These are phyloP conservation scores for Verbena officinalis DNA, from an alignment of 257 asterid genomes.

Conservation along the genomic window DNA sequence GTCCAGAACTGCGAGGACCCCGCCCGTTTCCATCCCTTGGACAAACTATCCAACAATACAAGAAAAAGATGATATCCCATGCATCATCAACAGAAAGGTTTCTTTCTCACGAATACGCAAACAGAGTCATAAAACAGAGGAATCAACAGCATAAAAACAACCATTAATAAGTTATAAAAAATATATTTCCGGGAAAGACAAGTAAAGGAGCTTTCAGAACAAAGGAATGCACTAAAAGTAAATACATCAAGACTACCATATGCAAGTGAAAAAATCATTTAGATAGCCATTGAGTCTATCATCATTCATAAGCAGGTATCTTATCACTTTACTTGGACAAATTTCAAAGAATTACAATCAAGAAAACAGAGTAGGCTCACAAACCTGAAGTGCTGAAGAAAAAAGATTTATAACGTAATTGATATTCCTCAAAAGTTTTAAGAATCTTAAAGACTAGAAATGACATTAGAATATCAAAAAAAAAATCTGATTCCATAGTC, in stretches of 20 bases:
- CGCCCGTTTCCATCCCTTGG: too few species aligned
- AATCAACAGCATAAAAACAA: background rate
- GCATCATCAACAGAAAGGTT: conserved; percentile 14
- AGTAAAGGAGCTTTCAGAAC: background rate
- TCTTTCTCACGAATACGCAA: conserved; percentile 22
- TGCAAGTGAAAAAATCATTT: conserved; percentile 8
- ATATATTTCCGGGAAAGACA: background rate
- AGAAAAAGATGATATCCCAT: background rate
- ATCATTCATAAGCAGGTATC: conserved; percentile 14
- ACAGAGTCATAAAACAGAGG: conserved; percentile 22
- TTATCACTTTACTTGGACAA: background rate
- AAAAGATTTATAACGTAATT: conserved; percentile 1
- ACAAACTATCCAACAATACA: conserved; percentile 20
- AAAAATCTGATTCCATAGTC: background rate
- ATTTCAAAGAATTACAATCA: conserved; percentile 8
- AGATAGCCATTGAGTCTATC: background rate
- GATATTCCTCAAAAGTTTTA: background rate
- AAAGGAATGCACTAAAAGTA: background rate
- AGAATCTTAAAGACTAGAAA: background rate
- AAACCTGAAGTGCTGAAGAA: background rate
- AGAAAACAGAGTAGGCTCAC: conserved; percentile 13
- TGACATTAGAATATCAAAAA: background rate
- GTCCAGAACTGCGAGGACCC: too few species aligned
- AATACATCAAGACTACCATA: conserved; percentile 9
- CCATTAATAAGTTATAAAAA: conserved; percentile 2